Base-by-base conservation (phyloP, 371 early-diverging fungal species). In the Mucor velutinosus region DNA sequence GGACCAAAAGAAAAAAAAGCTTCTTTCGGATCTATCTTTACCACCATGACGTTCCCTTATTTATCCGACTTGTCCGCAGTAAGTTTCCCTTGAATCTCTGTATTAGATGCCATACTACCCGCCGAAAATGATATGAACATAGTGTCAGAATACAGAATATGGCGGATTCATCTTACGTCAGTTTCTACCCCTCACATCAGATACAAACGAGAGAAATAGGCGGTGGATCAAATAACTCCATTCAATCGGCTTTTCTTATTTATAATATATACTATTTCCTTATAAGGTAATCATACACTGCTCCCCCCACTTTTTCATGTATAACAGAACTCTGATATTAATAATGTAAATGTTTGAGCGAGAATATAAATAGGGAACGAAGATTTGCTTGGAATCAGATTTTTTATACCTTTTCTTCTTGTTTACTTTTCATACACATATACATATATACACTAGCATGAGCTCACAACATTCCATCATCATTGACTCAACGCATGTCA, bases 21-120 rank as follows among this genome's bases (percentile, higher is more conserved):
- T 27, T 59, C 43, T 27, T 58, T 53, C 66, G 53, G 55, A 60
- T 39, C 65, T 57, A 64, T 62, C 62, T 62, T 62, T 51, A 49
- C 62, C 62, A 63, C 63, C 37, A 63, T 63, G 63, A 53, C 63
- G 53, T 63, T 63, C 35, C 65, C 65, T 65, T 47, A 58, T 35
- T 58, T 65, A 58, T 65, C 65, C 65, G 65, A 65, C 25, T 7
- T 21, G 23, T 65, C 65, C 65, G 65, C 65, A 65, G 64, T 37
- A 64, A 58, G 32, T 45, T 45, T 51, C 25, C 21, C 12, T 51
- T 25, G 14, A 12, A 12, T 51, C 23, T 51, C 12, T 10, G 17
- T 2, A 61, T 17, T 17, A 51, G 47, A 51, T 62, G 21, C 62
- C 62, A 47, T 51, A 53, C 23, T 29, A 51, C 19, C 35, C 25